These are phyloP conservation scores for Penicillium sp. DNA, from an alignment of 2,329 filamentous ascomycete species.

Conservation along the genomic window DNA sequence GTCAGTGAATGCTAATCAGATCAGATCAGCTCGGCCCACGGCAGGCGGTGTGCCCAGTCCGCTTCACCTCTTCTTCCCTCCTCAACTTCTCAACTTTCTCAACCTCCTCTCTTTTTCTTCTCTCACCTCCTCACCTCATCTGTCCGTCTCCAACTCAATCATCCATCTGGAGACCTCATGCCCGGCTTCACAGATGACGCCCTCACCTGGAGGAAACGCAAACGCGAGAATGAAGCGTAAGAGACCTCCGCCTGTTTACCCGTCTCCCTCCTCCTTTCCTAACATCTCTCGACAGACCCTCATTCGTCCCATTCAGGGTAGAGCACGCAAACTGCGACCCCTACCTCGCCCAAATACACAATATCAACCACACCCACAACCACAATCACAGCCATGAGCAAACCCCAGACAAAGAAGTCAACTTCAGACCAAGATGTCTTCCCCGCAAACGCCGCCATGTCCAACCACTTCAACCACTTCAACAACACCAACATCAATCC, in stretches of 20 bases:
- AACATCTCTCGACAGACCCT: slow-evolving; percentile 11
- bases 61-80: too few relatives aligned
- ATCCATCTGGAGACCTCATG: slow-evolving; percentile 11
- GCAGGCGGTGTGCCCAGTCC: too few relatives aligned
- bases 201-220: slow-evolving; percentile 28
- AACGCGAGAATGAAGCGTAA: slow-evolving; percentile 31
- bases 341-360: slow-evolving; percentile 19
- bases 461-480: slow-evolving; percentile 14
- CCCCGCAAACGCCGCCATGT: slow-evolving; percentile 31
- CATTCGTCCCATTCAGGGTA: slow-evolving; percentile 21
- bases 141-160: too few relatives aligned
- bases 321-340: slow-evolving; percentile 22
- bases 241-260: slow-evolving; percentile 3
- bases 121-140: too few relatives aligned
- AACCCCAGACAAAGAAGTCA: slow-evolving; percentile 15
- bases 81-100: background rate
- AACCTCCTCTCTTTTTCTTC: too few relatives aligned
- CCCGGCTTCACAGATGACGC: slow-evolving; percentile 7
- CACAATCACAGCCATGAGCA: background rate
- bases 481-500: slow-evolving; percentile 25
- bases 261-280: background rate
- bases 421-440: slow-evolving; percentile 27
- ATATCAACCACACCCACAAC: too few relatives aligned
- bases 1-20: too few relatives aligned
- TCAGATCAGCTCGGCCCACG: too few relatives aligned